Percentiles rank a stretch among this genome's conserved stretches.
Conservation (phyloP, 495 filamentous ascomycete species). For the Podospora didyma region DNA sequence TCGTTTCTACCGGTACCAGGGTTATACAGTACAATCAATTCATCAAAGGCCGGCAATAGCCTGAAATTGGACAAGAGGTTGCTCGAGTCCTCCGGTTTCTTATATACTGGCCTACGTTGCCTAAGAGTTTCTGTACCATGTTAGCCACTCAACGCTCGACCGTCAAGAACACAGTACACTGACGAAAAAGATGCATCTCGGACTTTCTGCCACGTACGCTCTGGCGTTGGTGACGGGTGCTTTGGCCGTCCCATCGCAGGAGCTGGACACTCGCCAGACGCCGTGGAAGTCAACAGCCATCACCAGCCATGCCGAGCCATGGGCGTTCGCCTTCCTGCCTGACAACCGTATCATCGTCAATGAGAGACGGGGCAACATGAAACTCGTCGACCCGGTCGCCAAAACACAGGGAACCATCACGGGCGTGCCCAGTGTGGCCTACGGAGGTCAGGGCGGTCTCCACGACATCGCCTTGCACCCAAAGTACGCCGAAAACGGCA, state of each 20-base stretch:
- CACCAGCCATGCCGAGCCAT: constrained; percentile 28
- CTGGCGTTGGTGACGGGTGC: constrained; percentile 30
- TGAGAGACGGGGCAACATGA: constrained; percentile 31
- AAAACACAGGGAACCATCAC: constrained; percentile 32
- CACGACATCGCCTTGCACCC: constrained; percentile 35
- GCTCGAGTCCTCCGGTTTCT: constrained; percentile 24
- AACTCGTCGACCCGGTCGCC: constrained; percentile 28
- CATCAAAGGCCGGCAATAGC: constrained; percentile 21
- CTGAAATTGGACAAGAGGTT: constrained; percentile 26
- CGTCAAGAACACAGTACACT: constrained; percentile 27
- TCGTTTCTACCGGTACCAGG: not conserved
- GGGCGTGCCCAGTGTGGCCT: constrained; percentile 30
- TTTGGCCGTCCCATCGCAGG: constrained; percentile 28
- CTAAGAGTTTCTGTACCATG: constrained; percentile 23
- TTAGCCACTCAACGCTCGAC: constrained; percentile 20
- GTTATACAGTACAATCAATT: no score
- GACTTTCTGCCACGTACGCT: constrained; percentile 30
- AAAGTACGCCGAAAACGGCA: constrained; percentile 28
- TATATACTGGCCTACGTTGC: constrained; percentile 26
- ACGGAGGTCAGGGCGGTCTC: constrained; percentile 34
- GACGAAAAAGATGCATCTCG: constrained; percentile 30
- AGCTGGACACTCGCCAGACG: constrained; percentile 29
- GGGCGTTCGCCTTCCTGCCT: constrained; percentile 34
- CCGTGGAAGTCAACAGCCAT: constrained; percentile 29
- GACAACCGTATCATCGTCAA: constrained; percentile 34